phyloP scores from a whole-genome alignment of 257 asterid genomes.

The Paulownia fortunei region DNA sequence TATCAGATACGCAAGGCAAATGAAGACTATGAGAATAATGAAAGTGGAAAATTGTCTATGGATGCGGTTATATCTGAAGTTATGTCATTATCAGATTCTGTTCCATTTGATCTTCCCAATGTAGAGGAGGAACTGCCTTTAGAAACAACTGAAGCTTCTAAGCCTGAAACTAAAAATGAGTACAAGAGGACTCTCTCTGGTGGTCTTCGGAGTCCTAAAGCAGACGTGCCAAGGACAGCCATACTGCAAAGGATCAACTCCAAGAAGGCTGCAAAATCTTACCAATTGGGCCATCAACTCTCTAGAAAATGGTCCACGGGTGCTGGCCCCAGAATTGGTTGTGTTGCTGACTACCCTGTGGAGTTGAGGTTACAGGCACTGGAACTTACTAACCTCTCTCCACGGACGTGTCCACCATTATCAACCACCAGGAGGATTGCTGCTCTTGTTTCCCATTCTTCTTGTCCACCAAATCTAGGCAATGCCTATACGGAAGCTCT shows the following conservation, averaged over 20 bases:
- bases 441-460: slow-evolving; percentile 46
- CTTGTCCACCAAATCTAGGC: slow-evolving; percentile 28
- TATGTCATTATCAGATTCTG: slow-evolving; percentile 39
- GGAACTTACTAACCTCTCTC: slow-evolving; percentile 85
- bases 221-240: slow-evolving; percentile 69
- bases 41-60: slow-evolving; percentile 31
- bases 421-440: slow-evolving; percentile 43
- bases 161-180: slow-evolving; percentile 34
- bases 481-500: slow-evolving; percentile 28
- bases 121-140: slow-evolving; percentile 38
- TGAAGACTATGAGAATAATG: slow-evolving; percentile 63
- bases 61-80: slow-evolving; percentile 32
- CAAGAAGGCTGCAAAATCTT: slow-evolving; percentile 72
- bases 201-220: slow-evolving; percentile 82
- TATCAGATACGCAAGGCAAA: slow-evolving; percentile 66
- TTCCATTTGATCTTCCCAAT: slow-evolving; percentile 38
- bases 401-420: slow-evolving; percentile 42
- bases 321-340: slow-evolving; percentile 93
- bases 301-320: slow-evolving; percentile 82
- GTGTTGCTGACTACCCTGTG: slow-evolving; percentile 84
- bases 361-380: slow-evolving; percentile 86
- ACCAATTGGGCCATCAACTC: slow-evolving; percentile 81
- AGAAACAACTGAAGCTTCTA: slow-evolving; percentile 39
- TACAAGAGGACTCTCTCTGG: slow-evolving; percentile 89
- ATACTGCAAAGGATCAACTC: slow-evolving; percentile 81